Base-by-base conservation (phyloP, 2,329 filamentous ascomycete genomes). In the Alternaria novae-zelandiae region DNA sequence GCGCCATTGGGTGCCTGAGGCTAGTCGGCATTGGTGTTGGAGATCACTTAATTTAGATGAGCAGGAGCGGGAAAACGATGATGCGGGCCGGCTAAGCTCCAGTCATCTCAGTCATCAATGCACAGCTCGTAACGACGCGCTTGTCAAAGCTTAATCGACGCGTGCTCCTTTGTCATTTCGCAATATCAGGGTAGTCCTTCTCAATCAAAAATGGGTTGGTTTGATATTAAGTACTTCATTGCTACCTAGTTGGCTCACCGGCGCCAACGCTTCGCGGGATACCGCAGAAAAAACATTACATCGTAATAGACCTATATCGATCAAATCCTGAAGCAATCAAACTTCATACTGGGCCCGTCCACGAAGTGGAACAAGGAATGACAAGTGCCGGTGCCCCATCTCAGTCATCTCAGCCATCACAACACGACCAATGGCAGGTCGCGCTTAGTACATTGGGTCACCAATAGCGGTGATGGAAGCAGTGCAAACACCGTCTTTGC, bases 361-460 rank as follows among this genome's bases (percentile, higher is more conserved):
- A 51, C 28, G 49, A 41, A 53, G 2, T 36, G 15, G n/a, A 53
- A 53, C 2, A 36, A 53, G 30, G 30, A 36, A 12, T 36, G 49
- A 53, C 32, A 53, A 15, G 28, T 25, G 49, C 9, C 5, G 30
- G 28, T 25, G 30, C 20, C 30, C 49, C 8, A 51, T 51, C 26
- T 32, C 47, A 21, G 12, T 51, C 49, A 51, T 53, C 49, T 53
- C 49, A 36, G 49, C 20, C 30, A 46, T 21, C 44, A 23, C 17
- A 46, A 23, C 44, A 10, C 32, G 25, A 53, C 20, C 7, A 12
- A n/a, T 45, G 13, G 36, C 5, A 41, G 36, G 36, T 41, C n/a
- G 36, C 26, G 20, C 44, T 23, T 41, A 61, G 46, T 61, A 61
- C 59, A 61, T 61, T 28, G 59, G 59, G 36, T 61, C 59, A n/a